These are phyloP conservation scores for Penicillium sp. DNA, from an alignment of 2,329 filamentous ascomycete species.

Conservation along the genomic window DNA sequence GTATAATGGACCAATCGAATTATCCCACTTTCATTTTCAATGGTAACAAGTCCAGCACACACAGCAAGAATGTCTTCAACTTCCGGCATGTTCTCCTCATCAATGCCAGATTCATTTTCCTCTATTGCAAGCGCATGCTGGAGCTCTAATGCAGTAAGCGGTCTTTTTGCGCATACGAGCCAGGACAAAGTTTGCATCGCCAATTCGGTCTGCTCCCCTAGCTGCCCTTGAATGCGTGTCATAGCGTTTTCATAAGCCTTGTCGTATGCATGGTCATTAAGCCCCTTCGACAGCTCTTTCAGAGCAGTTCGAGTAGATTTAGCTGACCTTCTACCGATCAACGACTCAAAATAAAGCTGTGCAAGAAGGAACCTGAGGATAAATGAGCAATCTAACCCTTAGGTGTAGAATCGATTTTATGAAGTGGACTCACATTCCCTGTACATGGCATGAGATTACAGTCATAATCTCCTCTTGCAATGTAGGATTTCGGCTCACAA, in stretches of 20 bases:
- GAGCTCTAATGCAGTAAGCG: conserved; percentile 39
- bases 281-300: conserved; percentile 30
- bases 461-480: conserved; percentile 25
- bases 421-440: conserved; percentile 37
- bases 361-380: conserved; percentile 30
- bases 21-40: conserved; percentile 31
- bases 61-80: conserved; percentile 25
- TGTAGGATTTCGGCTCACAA: conserved; percentile 13
- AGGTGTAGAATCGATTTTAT: background rate
- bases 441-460: conserved; percentile 24
- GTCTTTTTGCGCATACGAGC: conserved; percentile 43
- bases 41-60: conserved; percentile 36
- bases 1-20: conserved; percentile 39
- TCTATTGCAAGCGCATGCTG: conserved; percentile 47
- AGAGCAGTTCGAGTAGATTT: conserved; percentile 39
- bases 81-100: conserved; percentile 38
- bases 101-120: conserved; percentile 25
- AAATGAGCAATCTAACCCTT: background rate
- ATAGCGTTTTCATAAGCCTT: conserved; percentile 47
- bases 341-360: conserved; percentile 24
- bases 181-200: conserved; percentile 45
- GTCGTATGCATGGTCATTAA: conserved; percentile 31
- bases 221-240: conserved; percentile 45
- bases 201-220: conserved; percentile 30
- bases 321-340: conserved; percentile 13